Evolutionary conservation across 352 stramenopile genomes (phyloP), one percentile per base, ranked within the genome.

Genomic region (Pythium phragmiticola): DNA sequence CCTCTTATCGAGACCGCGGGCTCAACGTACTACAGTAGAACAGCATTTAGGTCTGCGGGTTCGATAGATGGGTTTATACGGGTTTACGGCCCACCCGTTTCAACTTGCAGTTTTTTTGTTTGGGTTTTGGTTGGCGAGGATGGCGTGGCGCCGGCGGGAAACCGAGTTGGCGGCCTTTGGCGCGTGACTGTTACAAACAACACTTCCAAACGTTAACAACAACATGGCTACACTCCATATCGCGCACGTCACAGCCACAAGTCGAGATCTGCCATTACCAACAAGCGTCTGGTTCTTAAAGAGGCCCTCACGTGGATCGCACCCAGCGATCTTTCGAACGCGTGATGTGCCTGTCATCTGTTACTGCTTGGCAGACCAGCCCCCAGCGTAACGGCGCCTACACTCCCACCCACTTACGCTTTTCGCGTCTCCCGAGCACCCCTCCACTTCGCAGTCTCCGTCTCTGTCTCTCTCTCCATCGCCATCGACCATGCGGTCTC

Each of bases 201-300:
- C 36, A 17, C 36, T 42, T 42, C 36, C 36, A 28, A 23, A n/a
- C 17, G 42, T 54, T 69, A 69, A 14, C 23, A 69, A 69, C 63
- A 60, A 64, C 30, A 69, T 69, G 63, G 63, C 47, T 69, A 69
- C 63, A 69, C 19, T 53, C 12, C 11, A n/a, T 21, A 11, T 12
- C 23, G 6, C 41, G 26, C 26, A 57, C 37, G 26, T 48, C 30
- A 62, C 42, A 45, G 28, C 30, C 19, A 28, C 26, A 28, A 28
- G 2, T 28, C 26, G 26, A 28, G 26, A 2, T 4, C 26, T 4
- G 26, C 26, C 26, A 28, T 28, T 28, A 28, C 26, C 26, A 28
- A 28, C 26, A 28, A 28, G 26, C 26, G 26, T 28, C 26, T 28
- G 4, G 26, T 28, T 28, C 26, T 28, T 28, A 28, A 4, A 28